phyloP scores from a whole-genome alignment of 805 yeast species.

The Wickerhamomyces xylosicus region DNA sequence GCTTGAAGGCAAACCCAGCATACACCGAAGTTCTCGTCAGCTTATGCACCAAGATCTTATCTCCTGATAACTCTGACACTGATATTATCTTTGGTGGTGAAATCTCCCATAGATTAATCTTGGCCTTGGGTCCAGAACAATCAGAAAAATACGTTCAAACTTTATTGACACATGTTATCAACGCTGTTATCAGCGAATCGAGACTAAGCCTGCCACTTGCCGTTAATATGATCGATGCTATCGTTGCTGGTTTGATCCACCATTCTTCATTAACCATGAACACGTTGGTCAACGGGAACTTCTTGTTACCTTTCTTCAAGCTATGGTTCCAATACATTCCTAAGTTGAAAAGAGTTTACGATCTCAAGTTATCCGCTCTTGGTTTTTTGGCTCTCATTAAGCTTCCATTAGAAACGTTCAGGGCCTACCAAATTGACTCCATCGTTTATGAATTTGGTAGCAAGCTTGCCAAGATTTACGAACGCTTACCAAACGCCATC shows the following conservation, averaged over 20 bases:
- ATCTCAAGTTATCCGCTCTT: slow-evolving; percentile 63
- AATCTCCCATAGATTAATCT: slow-evolving; percentile 51
- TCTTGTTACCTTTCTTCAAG: slow-evolving; percentile 41
- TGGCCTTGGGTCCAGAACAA: slow-evolving; percentile 36
- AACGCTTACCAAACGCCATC: slow-evolving; percentile 63
- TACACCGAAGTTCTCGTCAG: slow-evolving; percentile 39
- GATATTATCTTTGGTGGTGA: slow-evolving; percentile 50
- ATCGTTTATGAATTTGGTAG: slow-evolving; percentile 40
- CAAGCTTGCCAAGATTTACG: slow-evolving; percentile 40
- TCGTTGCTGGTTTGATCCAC: slow-evolving; percentile 54
- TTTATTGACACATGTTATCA: slow-evolving; percentile 30
- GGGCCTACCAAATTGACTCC: slow-evolving; percentile 24
- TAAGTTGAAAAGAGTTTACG: slow-evolving; percentile 60
- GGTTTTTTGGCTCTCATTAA: slow-evolving; percentile 46
- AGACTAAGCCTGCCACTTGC: slow-evolving; percentile 24
- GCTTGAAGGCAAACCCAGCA: slow-evolving; percentile 34
- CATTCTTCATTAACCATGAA: slow-evolving; percentile 45
- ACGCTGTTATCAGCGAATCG: slow-evolving; percentile 23
- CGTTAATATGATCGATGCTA: slow-evolving; percentile 44
- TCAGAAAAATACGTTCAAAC: slow-evolving; percentile 34
- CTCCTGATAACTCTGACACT: slow-evolving; percentile 37
- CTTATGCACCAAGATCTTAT: slow-evolving; percentile 33
- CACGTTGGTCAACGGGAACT: slow-evolving; percentile 33
- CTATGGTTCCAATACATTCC: slow-evolving; percentile 54
- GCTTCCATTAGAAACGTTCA: slow-evolving; percentile 19